phyloP scores from a whole-genome alignment of 1,284 basidiomycete genomes.

The Marasmius sp. region DNA sequence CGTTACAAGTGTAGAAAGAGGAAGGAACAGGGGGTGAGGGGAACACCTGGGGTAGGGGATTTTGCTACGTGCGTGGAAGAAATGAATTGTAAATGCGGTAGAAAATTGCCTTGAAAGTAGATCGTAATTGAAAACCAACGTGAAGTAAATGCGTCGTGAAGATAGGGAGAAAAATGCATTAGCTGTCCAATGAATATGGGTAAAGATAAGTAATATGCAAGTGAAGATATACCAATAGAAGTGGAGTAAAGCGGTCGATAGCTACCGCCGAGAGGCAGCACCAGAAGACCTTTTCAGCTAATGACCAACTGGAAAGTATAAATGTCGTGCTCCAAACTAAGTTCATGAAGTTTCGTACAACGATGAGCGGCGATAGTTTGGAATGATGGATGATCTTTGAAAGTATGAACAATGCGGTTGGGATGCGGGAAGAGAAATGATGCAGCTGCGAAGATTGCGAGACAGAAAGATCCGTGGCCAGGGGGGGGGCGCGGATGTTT shows the following conservation, averaged over 20 bases:
- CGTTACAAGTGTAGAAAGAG: slow-evolving; percentile 52
- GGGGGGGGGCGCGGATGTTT: neutral
- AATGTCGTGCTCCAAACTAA: slow-evolving; percentile 17
- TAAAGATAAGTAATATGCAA: slow-evolving; percentile 17
- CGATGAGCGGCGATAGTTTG: slow-evolving; percentile 26
- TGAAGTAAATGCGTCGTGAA: slow-evolving; percentile 18
- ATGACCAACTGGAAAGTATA: slow-evolving; percentile 12
- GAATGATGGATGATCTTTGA: slow-evolving; percentile 14
- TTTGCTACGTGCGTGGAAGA: slow-evolving; percentile 8
- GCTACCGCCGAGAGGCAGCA: slow-evolving; percentile 10
- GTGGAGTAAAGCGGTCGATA: slow-evolving; percentile 17
- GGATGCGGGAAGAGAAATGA: slow-evolving; percentile 15
- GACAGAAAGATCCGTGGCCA: neutral
- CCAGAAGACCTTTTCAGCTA: slow-evolving; percentile 8
- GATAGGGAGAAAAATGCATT: slow-evolving; percentile 19
- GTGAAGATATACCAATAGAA: slow-evolving; percentile 24
- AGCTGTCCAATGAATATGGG: slow-evolving; percentile 18
- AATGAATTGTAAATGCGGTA: slow-evolving; percentile 3
- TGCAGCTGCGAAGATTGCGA: neutral
- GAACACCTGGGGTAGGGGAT: slow-evolving; percentile 2
- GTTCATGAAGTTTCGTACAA: slow-evolving; percentile 31
- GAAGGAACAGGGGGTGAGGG: slow-evolving; percentile 18
- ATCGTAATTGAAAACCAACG: slow-evolving; percentile 15
- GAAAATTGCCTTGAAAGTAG: slow-evolving; percentile 12
- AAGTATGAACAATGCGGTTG: slow-evolving; percentile 6